Conservation (phyloP, 1,284 basidiomycete genomes). For the Testicularia cyperi region DNA sequence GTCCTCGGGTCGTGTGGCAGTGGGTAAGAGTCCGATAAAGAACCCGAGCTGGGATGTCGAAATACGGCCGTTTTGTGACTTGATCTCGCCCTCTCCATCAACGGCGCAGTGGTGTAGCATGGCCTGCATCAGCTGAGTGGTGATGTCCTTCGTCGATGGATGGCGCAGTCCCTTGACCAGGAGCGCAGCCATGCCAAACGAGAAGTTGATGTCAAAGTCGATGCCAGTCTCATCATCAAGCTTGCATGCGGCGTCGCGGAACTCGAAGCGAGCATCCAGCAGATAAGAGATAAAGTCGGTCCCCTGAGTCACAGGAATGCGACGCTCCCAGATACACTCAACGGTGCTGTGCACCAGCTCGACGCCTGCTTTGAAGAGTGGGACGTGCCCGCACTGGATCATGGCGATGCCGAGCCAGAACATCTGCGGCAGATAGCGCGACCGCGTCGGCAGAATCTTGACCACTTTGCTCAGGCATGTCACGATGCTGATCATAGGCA, state of each 20-base stretch:
- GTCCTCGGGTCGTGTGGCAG: conserved; percentile 42
- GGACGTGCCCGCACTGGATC: conserved; percentile 52
- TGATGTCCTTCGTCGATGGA: conserved; percentile 44
- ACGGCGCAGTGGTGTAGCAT: conserved; percentile 42
- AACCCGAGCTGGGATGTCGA: conserved; percentile 46
- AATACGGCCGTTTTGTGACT: conserved; percentile 35
- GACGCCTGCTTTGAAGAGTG: conserved; percentile 51
- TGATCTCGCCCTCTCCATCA: conserved; percentile 27
- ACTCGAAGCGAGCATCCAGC: conserved; percentile 49
- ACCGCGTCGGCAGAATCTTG: conserved; percentile 46
- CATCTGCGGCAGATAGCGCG: conserved; percentile 54
- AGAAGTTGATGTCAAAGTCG: conserved; percentile 57
- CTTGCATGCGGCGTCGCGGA: conserved; percentile 47
- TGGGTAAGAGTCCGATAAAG: conserved; percentile 51
- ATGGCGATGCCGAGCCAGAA: conserved; percentile 55
- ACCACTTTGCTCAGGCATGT: conserved; percentile 55
- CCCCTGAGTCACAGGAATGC: conserved; percentile 32
- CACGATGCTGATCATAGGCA: conserved; percentile 57
- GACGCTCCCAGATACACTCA: conserved; percentile 38
- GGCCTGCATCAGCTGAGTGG: conserved; percentile 43
- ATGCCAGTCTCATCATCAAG: conserved; percentile 54
- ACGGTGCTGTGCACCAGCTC: conserved; percentile 49
- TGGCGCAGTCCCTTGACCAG: conserved; percentile 54
- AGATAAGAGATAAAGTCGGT: conserved; percentile 42
- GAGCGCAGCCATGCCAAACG: conserved; percentile 51